Evolutionary conservation across 106 monocot genomes (phyloP), one percentile per base, ranked within the genome.

Genomic region (Vanilla planifolia): DNA sequence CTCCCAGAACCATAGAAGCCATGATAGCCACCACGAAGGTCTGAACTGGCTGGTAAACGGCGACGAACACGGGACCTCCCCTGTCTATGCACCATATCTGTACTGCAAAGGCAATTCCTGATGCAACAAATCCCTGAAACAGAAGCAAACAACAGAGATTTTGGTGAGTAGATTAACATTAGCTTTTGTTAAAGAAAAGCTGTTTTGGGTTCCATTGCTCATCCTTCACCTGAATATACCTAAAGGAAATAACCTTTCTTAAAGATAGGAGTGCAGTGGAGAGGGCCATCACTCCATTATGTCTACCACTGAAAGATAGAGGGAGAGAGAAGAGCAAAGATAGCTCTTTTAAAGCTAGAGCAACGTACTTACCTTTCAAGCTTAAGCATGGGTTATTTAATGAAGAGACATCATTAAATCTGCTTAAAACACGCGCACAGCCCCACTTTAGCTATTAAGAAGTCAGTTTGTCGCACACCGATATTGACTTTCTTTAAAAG

Each of bases 41-140:
- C 59, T 95, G 94, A 24, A 95, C 94, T 0, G 94, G 94, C 43
- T 95, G 94, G 73, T 95, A 95, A 8, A 95, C 94, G 3, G 94
- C 94, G 19, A 95, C 94, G 36, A 95, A 95, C n/a, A 95, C 94
- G 0, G 94, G 94, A 52, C 94, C 94, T 0, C 94, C 94, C 48
- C 94, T 80, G 65, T 95, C 89, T 30, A 95, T 95, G 86, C 94
- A 95, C 94, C 94, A 95, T 67, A 95, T 95, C 69, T 95, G 94
- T 39, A 95, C 83, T 7, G 94, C 94, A 69, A 95, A 95, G 1
- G 94, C 94, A 35, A 95, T 83, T 1, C 94, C 94, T 0, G 94
- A 95, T 20, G 94, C 94, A 9, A 95, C 80, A 40, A 89, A 73
- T 1, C 94, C 94, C 94, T 95, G 79, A 64, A 53, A n/a, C 3